These are phyloP conservation scores for Fagus crenata DNA, from an alignment of 306 rosid species.

Conservation along the genomic window DNA sequence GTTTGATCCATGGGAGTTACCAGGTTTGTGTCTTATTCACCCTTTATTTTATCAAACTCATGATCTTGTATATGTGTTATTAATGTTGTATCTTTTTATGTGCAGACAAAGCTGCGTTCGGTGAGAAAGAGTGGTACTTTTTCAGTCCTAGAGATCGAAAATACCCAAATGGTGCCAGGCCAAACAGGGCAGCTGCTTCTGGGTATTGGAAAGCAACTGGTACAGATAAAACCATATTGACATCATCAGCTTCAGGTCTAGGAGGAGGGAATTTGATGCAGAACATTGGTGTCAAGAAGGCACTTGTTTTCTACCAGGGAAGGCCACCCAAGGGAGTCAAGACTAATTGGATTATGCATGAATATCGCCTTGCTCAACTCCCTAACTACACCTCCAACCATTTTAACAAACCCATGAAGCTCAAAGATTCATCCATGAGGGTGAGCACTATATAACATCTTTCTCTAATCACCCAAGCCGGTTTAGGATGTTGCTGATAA, in stretches of 20 bases:
- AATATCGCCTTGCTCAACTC: constrained; percentile 48
- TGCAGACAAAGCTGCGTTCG: constrained; percentile 56
- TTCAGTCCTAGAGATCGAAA: constrained; percentile 64
- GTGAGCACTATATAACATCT: constrained; percentile 20
- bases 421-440: constrained; percentile 59
- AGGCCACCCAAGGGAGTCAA: constrained; percentile 63
- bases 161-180: constrained; percentile 64
- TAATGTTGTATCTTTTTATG: too few relatives aligned
- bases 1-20: constrained; percentile 57
- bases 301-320: constrained; percentile 61
- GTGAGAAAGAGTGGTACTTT: constrained; percentile 76
- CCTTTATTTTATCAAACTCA: background rate
- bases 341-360: constrained; percentile 72
- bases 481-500: too few relatives aligned
- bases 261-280: constrained; percentile 25
- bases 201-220: constrained; percentile 79
- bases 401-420: constrained; percentile 33
- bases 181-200: constrained; percentile 71
- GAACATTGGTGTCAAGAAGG: constrained; percentile 57
- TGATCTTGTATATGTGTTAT: background rate
- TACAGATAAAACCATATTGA: constrained; percentile 47
- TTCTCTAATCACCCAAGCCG: too few relatives aligned
- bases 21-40: constrained; percentile 32
- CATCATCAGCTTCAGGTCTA: constrained; percentile 6
- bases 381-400: background rate